Conservation (phyloP, 1,284 basidiomycete genomes). For the Austroboletus niveus region DNA sequence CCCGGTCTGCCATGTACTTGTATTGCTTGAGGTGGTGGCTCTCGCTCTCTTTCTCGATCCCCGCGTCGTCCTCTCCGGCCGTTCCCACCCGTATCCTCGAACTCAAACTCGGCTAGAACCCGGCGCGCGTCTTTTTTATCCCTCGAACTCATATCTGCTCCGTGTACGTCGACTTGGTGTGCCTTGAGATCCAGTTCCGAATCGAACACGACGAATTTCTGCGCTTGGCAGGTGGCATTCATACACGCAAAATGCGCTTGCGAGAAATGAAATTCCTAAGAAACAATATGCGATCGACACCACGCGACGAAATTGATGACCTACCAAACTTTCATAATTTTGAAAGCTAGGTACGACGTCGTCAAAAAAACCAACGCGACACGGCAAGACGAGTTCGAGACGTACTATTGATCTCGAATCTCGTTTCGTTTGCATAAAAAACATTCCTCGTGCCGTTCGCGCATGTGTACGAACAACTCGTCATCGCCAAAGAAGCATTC, state of each 20-base stretch:
- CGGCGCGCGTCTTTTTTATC: conserved; percentile 80
- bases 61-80: conserved; percentile 42
- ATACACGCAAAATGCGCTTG: conserved; percentile 77
- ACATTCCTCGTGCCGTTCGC: conserved; percentile 94
- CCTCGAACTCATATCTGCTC: conserved; percentile 73
- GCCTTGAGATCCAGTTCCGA: conserved; percentile 88
- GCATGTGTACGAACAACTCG: conserved; percentile 93
- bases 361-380: not conserved
- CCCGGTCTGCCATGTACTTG: conserved; percentile 35
- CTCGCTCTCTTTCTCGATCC: conserved; percentile 46
- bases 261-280: conserved; percentile 69
- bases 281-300: too few relatives aligned
- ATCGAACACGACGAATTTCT: conserved; percentile 95
- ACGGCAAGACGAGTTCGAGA: conserved; percentile 16
- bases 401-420: conserved; percentile 83
- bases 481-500: conserved; percentile 91
- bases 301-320: conserved; percentile 20
- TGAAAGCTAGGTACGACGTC: conserved; percentile 56
- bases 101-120: conserved; percentile 79
- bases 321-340: conserved; percentile 72
- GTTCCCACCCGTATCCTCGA: conserved; percentile 54
- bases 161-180: conserved; percentile 88
- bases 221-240: conserved; percentile 72
- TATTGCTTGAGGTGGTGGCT: conserved; percentile 40
- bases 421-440: conserved; percentile 89